Evolutionary conservation across 441 rosid genomes (phyloP), one percentile per base, ranked within the genome.

Genomic region (Erysimum pusillum): DNA sequence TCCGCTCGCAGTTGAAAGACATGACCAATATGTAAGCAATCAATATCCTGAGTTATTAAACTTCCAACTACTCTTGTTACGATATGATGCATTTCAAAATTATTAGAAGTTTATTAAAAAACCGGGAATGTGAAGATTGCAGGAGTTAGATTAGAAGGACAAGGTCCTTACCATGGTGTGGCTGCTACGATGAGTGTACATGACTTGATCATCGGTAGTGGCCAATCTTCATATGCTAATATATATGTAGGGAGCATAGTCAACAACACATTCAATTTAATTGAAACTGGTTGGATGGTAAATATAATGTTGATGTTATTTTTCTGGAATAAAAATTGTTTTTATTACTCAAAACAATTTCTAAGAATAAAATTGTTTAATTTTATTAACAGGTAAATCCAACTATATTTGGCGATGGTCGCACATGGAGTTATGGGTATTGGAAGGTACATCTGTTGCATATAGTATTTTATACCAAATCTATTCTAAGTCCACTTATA

Each of bases 241-340:
- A 41, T 68, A 9, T 68, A 9, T 39, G 39, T 25, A 0, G 39
- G 41, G 1, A 31, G 13, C 11, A 1, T 9, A 15, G 12, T 1
- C 7, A 42, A 57, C 54, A 31, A 52, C 3, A 42, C 20, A 7
- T 13, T 3, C 44, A 69, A 69, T 32, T 57, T 12, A 11, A 57
- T 69, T 5, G 18, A 57, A 44, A 11, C 49, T 3, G 64, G 74
- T 17, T 69, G 74, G 74, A 69, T 69, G 73, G 63, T 69, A 69
- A 68, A 25, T 7, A 3, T 3, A 15, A 34, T 8, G 4, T 10
- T 48, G 5, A n/a, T 15, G 11, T 10, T 49, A 34, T 35, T 11
- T 5, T 2, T 1, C 0, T 6, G 1, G 1, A 7, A 31, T 3
- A 44, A 5, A 5, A 45, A 42, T 4, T 17, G 1, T 2, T 10